Conservation (phyloP, 1,284 basidiomycete genomes). For the Agroathelia rolfsii region DNA sequence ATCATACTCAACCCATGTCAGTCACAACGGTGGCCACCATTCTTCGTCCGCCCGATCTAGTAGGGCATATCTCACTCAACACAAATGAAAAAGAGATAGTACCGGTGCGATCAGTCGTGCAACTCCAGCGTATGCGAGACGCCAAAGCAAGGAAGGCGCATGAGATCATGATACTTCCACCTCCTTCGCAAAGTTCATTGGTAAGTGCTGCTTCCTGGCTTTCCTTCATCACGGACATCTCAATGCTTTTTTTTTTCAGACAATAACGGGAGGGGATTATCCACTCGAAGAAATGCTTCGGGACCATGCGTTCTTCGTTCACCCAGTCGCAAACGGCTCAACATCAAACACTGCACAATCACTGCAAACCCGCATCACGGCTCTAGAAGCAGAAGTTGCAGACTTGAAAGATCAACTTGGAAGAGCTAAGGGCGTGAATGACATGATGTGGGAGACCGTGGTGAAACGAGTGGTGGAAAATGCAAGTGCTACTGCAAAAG, state of each 20-base stretch:
- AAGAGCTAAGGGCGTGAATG: conserved; percentile 78
- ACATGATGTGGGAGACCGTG: conserved; percentile 82
- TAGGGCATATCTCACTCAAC: conserved; percentile 60
- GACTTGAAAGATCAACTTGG: conserved; percentile 58
- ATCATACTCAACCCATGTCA: conserved; percentile 52
- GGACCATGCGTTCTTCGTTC: conserved; percentile 54
- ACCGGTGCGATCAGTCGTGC: conserved; percentile 52
- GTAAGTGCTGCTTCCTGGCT: conserved; percentile 21
- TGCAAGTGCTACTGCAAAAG: no score
- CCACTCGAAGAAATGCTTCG: conserved; percentile 41
- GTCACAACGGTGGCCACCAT: conserved; percentile 70
- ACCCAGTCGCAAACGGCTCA: conserved; percentile 23
- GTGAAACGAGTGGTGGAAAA: conserved; percentile 46
- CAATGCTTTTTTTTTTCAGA: conserved; percentile 10
- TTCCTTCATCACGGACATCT: conserved; percentile 6
- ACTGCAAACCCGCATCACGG: conserved; percentile 46
- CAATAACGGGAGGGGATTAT: conserved; percentile 28
- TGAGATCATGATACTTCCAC: conserved; percentile 59
- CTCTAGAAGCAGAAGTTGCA: conserved; percentile 65
- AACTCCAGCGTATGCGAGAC: conserved; percentile 68
- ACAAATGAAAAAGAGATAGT: conserved; percentile 48
- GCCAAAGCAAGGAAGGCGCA: conserved; percentile 53
- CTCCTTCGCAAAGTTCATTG: conserved; percentile 25
- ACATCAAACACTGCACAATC: conserved; percentile 25
- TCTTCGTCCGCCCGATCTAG: conserved; percentile 75